A percentile compares a stretch with the other conserved stretches of the same genome.
These are phyloP conservation scores for Chaetomidium leptoderma DNA, from an alignment of 495 filamentous ascomycete genomes.

Conservation along the genomic window DNA sequence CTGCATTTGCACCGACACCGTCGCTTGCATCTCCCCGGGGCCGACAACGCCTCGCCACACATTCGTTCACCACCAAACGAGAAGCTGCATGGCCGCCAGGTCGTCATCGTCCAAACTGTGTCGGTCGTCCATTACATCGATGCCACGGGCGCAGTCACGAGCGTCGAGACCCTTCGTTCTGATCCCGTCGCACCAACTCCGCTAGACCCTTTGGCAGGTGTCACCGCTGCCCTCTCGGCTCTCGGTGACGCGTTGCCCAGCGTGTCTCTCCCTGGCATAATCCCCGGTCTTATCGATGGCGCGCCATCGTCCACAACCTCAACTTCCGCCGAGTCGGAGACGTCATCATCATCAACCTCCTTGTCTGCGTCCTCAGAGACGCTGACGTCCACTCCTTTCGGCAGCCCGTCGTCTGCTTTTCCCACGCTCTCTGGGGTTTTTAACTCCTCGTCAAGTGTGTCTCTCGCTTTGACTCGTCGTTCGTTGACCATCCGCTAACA, in stretches of 20 bases:
- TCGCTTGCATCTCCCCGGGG: conserved; percentile 23
- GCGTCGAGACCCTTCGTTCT: conserved; percentile 34
- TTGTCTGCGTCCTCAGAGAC: conserved; percentile 24
- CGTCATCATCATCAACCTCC: conserved; percentile 6
- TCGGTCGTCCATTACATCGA: conserved; percentile 50
- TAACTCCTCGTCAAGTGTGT: conserved; percentile 44
- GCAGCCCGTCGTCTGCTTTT: conserved; percentile 40
- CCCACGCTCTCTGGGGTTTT: conserved; percentile 36
- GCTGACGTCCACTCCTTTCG: conserved; percentile 50
- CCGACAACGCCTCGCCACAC: conserved; percentile 25
- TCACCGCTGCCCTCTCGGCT: conserved; percentile 21
- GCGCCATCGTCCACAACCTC: conserved; percentile 27
- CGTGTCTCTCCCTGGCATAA: conserved; percentile 21
- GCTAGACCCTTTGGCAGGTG: conserved; percentile 16
- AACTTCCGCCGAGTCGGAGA: conserved; percentile 20
- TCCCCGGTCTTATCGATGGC: conserved; percentile 22
- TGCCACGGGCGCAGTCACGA: conserved; percentile 39
- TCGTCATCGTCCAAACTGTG: conserved; percentile 46
- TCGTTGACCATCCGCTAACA: conserved; percentile 1
- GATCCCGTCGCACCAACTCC: conserved; percentile 20
- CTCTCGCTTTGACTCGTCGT: not conserved
- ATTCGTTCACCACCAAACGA: conserved; percentile 35
- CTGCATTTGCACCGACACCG: conserved; percentile 28
- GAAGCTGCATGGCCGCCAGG: conserved; percentile 33
- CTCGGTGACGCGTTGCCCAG: conserved; percentile 25